A percentile compares a stretch with the other conserved stretches of the same genome.
These are phyloP conservation scores for Neofusicoccum parvum DNA, from an alignment of 2,329 filamentous ascomycete species.

Conservation along the genomic window DNA sequence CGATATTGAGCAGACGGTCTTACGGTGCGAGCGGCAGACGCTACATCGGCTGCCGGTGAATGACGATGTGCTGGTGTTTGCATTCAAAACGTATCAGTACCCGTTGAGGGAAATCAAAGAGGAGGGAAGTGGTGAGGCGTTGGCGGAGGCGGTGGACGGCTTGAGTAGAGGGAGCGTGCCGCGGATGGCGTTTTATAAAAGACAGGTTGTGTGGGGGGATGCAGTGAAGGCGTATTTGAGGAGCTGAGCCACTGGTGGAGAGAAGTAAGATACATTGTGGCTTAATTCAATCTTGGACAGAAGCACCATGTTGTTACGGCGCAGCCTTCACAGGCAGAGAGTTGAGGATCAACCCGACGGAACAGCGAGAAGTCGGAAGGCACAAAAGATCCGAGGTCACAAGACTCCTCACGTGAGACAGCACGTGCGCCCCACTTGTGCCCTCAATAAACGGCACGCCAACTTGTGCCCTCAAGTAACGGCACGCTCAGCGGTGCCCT, in stretches of 20 bases:
- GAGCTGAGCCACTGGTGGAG: conserved; percentile 40
- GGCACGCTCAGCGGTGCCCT: too few relatives aligned
- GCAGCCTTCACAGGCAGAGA: too few relatives aligned
- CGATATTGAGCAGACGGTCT: conserved; percentile 29
- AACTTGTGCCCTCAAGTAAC: too few relatives aligned
- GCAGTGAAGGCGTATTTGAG: conserved; percentile 58
- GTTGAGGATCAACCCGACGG: too few relatives aligned
- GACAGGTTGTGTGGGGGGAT: conserved; percentile 58
- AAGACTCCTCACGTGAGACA: too few relatives aligned
- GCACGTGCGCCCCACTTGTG: too few relatives aligned
- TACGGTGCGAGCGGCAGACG: conserved; percentile 64
- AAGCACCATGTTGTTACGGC: too few relatives aligned
- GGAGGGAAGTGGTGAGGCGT: conserved; percentile 56
- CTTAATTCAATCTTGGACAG: too few relatives aligned
- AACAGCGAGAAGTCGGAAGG: too few relatives aligned
- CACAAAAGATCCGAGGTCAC: too few relatives aligned
- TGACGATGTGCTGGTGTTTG: conserved; percentile 46
- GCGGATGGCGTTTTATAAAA: conserved; percentile 61
- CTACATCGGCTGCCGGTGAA: conserved; percentile 60
- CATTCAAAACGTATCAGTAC: conserved; percentile 66
- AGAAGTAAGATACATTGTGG: too few relatives aligned
- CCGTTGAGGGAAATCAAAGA: conserved; percentile 56
- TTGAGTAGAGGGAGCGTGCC: conserved; percentile 59
- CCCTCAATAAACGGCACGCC: too few relatives aligned
- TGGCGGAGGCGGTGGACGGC: conserved; percentile 63